Conservation (phyloP, 2,329 filamentous ascomycete species). For the Claviceps cyperi region DNA sequence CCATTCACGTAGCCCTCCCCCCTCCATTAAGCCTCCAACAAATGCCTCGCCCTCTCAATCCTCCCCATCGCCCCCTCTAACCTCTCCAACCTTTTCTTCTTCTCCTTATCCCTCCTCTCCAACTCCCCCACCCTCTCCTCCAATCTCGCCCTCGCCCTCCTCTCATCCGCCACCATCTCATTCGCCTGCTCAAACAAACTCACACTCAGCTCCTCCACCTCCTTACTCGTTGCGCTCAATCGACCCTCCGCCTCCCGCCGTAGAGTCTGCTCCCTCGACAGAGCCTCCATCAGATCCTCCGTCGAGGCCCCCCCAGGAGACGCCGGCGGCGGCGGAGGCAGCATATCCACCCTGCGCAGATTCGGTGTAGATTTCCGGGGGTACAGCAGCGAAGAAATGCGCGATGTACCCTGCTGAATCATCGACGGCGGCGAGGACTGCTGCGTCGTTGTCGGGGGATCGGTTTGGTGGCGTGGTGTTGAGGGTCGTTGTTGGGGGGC, state of each 20-base stretch:
- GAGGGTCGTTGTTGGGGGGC: neutral
- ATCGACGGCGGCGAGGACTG: slow-evolving; percentile 23
- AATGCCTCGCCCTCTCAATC: slow-evolving; percentile 53
- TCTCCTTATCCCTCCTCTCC: slow-evolving; percentile 56
- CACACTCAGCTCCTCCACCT: slow-evolving; percentile 66
- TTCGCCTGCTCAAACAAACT: slow-evolving; percentile 72
- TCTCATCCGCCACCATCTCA: slow-evolving; percentile 71
- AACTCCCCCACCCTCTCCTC: slow-evolving; percentile 56
- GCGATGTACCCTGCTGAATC: slow-evolving; percentile 28
- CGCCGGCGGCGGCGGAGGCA: neutral
- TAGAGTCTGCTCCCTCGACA: slow-evolving; percentile 51
- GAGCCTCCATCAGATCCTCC: slow-evolving; percentile 44
- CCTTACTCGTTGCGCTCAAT: slow-evolving; percentile 49
- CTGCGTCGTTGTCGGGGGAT: neutral
- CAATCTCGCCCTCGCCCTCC: slow-evolving; percentile 53
- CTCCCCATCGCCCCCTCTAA: slow-evolving; percentile 56
- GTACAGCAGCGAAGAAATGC: slow-evolving; percentile 30
- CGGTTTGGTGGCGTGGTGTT: neutral
- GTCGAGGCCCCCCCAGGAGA: slow-evolving; percentile 13
- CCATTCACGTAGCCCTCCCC: too few species aligned
- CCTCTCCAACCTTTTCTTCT: slow-evolving; percentile 51
- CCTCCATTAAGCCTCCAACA: slow-evolving; percentile 30
- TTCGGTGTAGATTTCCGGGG: slow-evolving; percentile 27
- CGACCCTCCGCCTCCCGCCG: slow-evolving; percentile 55
- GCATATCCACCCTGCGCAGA: neutral